These are phyloP conservation scores for Candolleomyces efflorescens DNA, from an alignment of 768 basidiomycete species.

Conservation along the genomic window DNA sequence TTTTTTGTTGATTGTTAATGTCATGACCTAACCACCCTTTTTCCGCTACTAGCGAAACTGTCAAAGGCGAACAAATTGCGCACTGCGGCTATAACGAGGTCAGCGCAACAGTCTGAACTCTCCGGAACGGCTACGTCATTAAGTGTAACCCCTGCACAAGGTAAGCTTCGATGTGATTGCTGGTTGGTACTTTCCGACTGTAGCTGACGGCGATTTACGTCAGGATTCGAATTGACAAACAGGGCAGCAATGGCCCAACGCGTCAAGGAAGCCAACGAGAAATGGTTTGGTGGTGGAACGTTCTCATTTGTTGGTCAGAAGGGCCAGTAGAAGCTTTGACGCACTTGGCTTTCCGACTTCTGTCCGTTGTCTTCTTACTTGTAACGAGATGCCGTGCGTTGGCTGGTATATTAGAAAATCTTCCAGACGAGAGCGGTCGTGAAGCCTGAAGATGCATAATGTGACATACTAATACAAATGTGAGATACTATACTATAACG, in stretches of 20 bases:
- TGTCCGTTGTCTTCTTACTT: neutral
- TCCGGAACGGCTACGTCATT: conserved; percentile 91
- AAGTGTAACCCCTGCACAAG: conserved; percentile 95
- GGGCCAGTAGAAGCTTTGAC: conserved; percentile 21
- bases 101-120: conserved; percentile 56
- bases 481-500: neutral
- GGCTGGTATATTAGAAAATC: neutral
- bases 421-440: neutral
- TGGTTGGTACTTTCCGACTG: neutral
- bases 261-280: conserved; percentile 94
- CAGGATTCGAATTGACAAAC: conserved; percentile 94
- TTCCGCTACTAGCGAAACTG: conserved; percentile 71
- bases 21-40: neutral
- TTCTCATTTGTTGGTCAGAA: conserved; percentile 74
- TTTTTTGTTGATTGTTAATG: neutral
- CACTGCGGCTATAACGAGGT: conserved; percentile 76
- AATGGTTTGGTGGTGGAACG: conserved; percentile 88
- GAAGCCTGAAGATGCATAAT: conserved; percentile 11
- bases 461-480: conserved; percentile 17
- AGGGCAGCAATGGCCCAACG: conserved; percentile 79
- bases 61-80: conserved; percentile 93
- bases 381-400: too few relatives aligned
- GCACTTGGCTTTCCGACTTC: neutral
- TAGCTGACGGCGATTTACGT: conserved; percentile 13
- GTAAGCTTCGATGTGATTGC: conserved; percentile 27